phyloP scores from a whole-genome alignment of 164 flowering plant species.

The Annona squamosa region DNA sequence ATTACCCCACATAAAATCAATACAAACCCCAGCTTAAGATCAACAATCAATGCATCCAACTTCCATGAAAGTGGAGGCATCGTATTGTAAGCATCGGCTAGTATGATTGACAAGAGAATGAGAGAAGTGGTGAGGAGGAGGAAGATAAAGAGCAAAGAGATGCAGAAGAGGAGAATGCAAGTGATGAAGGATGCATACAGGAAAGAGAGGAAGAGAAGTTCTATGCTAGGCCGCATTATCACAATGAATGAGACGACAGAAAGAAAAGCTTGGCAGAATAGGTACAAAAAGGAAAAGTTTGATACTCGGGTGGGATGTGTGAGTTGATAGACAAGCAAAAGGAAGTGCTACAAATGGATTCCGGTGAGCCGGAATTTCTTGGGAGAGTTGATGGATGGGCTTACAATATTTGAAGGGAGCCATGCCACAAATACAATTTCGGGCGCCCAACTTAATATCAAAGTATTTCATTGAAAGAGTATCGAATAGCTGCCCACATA shows the following conservation, averaged over 20 bases:
- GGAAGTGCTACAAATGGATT: too few relatives aligned
- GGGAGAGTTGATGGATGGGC: too few relatives aligned
- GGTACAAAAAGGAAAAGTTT: too few relatives aligned
- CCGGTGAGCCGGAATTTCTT: too few relatives aligned
- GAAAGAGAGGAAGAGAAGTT: conserved; percentile 27
- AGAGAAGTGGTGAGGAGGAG: conserved; percentile 19
- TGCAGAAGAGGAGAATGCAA: conserved; percentile 14
- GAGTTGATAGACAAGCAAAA: too few relatives aligned
- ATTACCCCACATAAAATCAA: conserved; percentile 9
- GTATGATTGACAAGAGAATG: conserved; percentile 21
- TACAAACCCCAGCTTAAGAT: conserved; percentile 26
- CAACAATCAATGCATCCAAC: conserved; percentile 6
- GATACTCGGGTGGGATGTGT: too few relatives aligned
- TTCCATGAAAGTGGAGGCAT: conserved; percentile 1
- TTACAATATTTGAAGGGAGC: too few relatives aligned
- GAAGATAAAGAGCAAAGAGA: conserved; percentile 11
- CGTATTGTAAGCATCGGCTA: conserved; percentile 14
- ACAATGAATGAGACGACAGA: neutral
- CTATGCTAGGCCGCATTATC: conserved; percentile 28
- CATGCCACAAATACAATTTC: too few relatives aligned
- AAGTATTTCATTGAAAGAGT: too few relatives aligned
- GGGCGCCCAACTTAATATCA: too few relatives aligned
- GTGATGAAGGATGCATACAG: conserved; percentile 29
- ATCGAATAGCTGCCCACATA: too few relatives aligned
- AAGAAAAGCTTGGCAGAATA: too few relatives aligned